Percentiles rank a stretch among this genome's conserved stretches.
phyloP scores from a whole-genome alignment of 2,329 filamentous ascomycete genomes.

The Verticillium isaacii region DNA sequence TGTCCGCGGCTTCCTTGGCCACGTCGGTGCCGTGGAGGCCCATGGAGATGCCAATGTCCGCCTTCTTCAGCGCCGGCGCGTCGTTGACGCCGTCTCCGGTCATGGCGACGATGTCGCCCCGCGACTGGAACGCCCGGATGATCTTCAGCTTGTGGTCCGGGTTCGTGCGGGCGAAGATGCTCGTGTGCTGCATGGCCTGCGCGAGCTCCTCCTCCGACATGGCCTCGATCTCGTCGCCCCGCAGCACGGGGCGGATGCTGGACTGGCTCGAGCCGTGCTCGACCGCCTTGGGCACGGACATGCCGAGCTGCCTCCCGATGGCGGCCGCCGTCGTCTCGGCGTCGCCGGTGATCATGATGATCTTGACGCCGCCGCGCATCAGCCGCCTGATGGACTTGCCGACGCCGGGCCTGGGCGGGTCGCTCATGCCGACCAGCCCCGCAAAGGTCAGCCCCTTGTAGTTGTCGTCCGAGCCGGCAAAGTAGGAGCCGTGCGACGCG shows the following conservation, averaged over 20 bases:
- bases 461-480: conserved; percentile 44
- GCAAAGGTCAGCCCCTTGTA: conserved; percentile 86
- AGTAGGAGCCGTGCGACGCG: not conserved
- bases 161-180: conserved; percentile 92
- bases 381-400: conserved; percentile 82
- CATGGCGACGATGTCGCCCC: conserved; percentile 97
- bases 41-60: conserved; percentile 98
- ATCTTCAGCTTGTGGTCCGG: conserved; percentile 99
- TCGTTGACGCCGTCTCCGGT: conserved; percentile 98
- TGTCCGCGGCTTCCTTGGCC: conserved; percentile 91
- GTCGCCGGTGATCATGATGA: conserved; percentile 99
- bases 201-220: conserved; percentile 85
- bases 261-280: conserved; percentile 50
- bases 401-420: conserved; percentile 87
- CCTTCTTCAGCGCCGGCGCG: conserved; percentile 91
- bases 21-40: conserved; percentile 92
- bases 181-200: conserved; percentile 79
- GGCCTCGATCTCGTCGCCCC: conserved; percentile 85
- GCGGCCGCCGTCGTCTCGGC: conserved; percentile 91
- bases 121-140: conserved; percentile 81
- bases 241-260: conserved; percentile 67
- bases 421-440: conserved; percentile 93
- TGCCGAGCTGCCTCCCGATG: conserved; percentile 92
- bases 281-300: conserved; percentile 63
- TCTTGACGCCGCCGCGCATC: conserved; percentile 90